phyloP scores from a whole-genome alignment of 2,329 filamentous ascomycete species.

The Escovopsis sp. region DNA sequence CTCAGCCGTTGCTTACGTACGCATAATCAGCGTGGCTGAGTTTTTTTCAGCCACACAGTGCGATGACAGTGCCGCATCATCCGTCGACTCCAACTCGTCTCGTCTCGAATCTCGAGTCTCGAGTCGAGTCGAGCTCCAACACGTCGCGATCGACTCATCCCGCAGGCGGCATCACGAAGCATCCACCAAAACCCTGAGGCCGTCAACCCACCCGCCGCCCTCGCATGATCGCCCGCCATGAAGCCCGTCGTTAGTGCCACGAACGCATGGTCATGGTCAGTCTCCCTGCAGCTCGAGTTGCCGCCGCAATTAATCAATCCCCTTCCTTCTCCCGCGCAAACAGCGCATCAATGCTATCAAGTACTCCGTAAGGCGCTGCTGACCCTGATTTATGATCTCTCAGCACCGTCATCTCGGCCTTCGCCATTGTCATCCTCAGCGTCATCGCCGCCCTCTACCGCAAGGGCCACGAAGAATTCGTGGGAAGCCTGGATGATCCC shows the following conservation, averaged over 20 bases:
- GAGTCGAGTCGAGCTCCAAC: not conserved
- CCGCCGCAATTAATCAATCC: not conserved
- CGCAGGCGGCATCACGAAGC: not conserved
- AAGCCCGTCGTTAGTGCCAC: conserved; percentile 86
- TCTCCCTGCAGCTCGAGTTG: conserved; percentile 5
- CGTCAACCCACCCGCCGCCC: not conserved
- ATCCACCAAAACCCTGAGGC: not conserved
- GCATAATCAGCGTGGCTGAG: too few relatives aligned
- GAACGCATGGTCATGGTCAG: conserved; percentile 92
- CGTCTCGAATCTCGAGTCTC: too few relatives aligned
- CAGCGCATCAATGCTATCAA: not conserved
- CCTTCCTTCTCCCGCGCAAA: not conserved
- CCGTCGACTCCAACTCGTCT: too few relatives aligned
- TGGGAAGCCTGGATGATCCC: conserved; percentile 59
- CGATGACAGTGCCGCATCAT: too few relatives aligned
- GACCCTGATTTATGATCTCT: too few relatives aligned
- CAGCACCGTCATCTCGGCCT: conserved; percentile 58
- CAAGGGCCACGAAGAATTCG: conserved; percentile 67
- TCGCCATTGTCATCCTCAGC: conserved; percentile 52
- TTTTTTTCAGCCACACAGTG: too few relatives aligned
- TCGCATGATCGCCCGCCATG: conserved; percentile 41
- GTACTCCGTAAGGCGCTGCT: not conserved
- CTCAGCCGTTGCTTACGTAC: too few relatives aligned
- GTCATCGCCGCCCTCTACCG: conserved; percentile 58
- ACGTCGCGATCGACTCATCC: not conserved